phyloP scores from a whole-genome alignment of 345 rosid species.

The Hevea brasiliensis region DNA sequence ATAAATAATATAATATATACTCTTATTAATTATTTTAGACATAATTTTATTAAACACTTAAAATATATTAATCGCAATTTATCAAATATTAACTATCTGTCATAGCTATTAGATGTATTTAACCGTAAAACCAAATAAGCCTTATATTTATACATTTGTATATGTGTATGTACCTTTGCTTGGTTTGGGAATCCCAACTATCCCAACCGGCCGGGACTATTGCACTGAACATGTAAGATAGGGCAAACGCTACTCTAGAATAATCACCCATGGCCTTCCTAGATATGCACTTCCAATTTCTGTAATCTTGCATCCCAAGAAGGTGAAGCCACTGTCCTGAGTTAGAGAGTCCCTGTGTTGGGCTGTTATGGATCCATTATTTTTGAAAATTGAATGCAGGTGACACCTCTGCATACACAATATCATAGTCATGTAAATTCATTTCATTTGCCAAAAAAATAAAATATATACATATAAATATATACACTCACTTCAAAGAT shows the following conservation, averaged over 20 bases:
- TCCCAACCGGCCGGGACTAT: slow-evolving; percentile 66
- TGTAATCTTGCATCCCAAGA: slow-evolving; percentile 66
- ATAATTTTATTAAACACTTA: no score
- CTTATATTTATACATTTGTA: no score
- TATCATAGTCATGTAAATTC: no score
- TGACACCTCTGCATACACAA: slow-evolving; percentile 48
- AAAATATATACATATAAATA: no score
- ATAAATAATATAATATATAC: no score
- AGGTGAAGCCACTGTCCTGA: slow-evolving; percentile 61
- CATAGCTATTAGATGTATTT: no score
- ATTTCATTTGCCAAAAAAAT: no score
- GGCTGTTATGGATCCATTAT: slow-evolving; percentile 64
- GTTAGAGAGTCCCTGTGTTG: slow-evolving; percentile 46
- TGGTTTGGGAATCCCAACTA: slow-evolving; percentile 46
- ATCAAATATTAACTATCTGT: no score
- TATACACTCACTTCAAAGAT: slow-evolving; percentile 47
- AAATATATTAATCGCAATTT: no score
- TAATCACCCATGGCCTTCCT: slow-evolving; percentile 78
- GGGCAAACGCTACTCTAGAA: slow-evolving; percentile 66
- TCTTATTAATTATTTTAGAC: no score
- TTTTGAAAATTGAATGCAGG: slow-evolving; percentile 50
- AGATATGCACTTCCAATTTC: slow-evolving; percentile 48
- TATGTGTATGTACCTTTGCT: slow-evolving; percentile 37
- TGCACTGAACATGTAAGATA: slow-evolving; percentile 46
- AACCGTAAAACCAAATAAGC: no score